Evolutionary conservation across 2,329 filamentous ascomycete genomes (phyloP), one percentile per base, ranked within the genome.

Genomic region (Ceratocystis alfenasii): DNA sequence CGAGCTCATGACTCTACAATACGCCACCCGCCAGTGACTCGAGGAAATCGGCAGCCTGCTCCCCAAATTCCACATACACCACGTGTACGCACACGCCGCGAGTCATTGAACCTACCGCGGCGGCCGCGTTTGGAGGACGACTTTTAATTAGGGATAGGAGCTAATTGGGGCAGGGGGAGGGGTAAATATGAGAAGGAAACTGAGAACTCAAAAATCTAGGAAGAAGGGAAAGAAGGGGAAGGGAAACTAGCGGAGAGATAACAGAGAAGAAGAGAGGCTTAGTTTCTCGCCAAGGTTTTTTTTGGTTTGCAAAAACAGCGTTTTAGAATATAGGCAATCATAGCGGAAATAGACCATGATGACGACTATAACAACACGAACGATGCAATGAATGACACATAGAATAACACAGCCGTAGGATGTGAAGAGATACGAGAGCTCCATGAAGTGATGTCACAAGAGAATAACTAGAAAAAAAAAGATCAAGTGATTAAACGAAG

Each of bases 311-410:
- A 33, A 59, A 59, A 17, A n/a, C 12, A 30, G 53, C 53, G 53
- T 59, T 59, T 59, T 30, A 30, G 53, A 41, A 59, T 59, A 59
- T 59, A 30, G 30, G 53, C 53, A 59, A 59, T 59, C 53, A 59
- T 59, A 59, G 17, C 53, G 53, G 53, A 59, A 36, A 59, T 59
- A 59, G 53, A 59, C 15, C n/a, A 59, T n/a, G 53, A 57, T 30
- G 25, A 59, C 53, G 28, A 59, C 33, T 10, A 59, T 25, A 30
- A 59, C n/a, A 33, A 59, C 33, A 25, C 12, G 28, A 25, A 36
- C 6, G 1, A 22, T 50, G 17, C 6, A 2, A 50, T 50, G 46
- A 41, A 41, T 10, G 10, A 36, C 3, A 10, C 2, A 3, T 4
- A 36, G 8, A 10, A 36, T 12, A 12, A 41, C 36, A 41, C 10